Conservation (phyloP, 345 rosid species). For the Salix udensis region DNA sequence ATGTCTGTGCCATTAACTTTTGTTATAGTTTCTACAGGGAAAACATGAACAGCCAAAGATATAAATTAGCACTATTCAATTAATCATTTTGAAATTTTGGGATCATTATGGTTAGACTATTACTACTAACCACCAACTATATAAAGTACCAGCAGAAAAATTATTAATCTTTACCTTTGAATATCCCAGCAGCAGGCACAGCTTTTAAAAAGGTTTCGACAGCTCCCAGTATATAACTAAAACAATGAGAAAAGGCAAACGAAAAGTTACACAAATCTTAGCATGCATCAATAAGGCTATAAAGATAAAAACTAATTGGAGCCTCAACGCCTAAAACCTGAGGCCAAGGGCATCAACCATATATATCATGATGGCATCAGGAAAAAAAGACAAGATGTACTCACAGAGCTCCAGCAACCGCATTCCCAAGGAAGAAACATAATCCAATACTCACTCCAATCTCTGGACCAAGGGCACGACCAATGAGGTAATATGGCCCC, state of each 20-base stretch:
- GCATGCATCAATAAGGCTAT: slow-evolving; percentile 1
- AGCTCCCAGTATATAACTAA: slow-evolving; percentile 97
- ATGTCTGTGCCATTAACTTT: slow-evolving; percentile 65
- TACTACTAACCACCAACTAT: not conserved
- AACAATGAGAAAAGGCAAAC: slow-evolving; percentile 17
- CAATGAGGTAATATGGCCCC: slow-evolving; percentile 98
- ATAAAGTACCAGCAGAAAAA: slow-evolving; percentile 6
- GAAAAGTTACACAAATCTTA: slow-evolving; percentile 1
- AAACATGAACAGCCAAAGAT: slow-evolving; percentile 17
- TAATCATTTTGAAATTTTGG: not conserved
- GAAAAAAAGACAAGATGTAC: slow-evolving; percentile 29
- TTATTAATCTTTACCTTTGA: slow-evolving; percentile 52
- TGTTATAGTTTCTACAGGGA: slow-evolving; percentile 63
- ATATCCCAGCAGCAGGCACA: slow-evolving; percentile 93
- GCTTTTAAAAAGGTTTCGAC: slow-evolving; percentile 98
- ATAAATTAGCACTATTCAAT: slow-evolving; percentile 4
- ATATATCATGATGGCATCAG: slow-evolving; percentile 7
- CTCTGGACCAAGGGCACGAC: slow-evolving; percentile 99
- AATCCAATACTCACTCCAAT: slow-evolving; percentile 99
- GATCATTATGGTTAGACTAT: not conserved
- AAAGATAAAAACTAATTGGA: slow-evolving; percentile 3
- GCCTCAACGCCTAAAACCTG: not conserved
- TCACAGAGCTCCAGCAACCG: slow-evolving; percentile 99
- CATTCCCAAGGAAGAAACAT: slow-evolving; percentile 98
- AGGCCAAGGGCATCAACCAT: slow-evolving; percentile 5